Evolutionary conservation across 1,284 basidiomycete genomes (phyloP), one percentile per base, ranked within the genome.

Genomic region (Pyrrhoderma noxium): DNA sequence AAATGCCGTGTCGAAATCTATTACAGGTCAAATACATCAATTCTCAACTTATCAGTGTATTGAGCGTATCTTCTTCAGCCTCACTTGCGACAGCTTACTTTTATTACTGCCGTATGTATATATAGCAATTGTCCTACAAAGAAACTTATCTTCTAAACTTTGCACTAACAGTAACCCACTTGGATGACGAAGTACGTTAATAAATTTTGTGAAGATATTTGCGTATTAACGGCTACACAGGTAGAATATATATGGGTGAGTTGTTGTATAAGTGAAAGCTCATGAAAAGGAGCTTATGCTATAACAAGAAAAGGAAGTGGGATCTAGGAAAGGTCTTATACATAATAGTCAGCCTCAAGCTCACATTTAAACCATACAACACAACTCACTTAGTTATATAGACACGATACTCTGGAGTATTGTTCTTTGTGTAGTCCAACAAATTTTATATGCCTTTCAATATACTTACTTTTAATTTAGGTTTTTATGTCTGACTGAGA

Each of bases 201-300:
- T 31, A 31, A 5, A 31, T 31, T 19, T 36, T 2, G 13, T 11
- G 3, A 47, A 16, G n/a, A 16, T 8, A 8, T 14, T 38, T 13
- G 8, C 21, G 9, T 8, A 27, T 36, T 39, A 14, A 19, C 3
- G 25, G 18, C 19, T 2, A n/a, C 19, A 13, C 21, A 50, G 49
- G 40, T 36, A 9, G 49, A 43, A 43, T 50, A 50, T 42, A 50
- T 50, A n/a, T 50, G 49, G 49, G 49, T 50, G 37, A 21, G n/a
- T 21, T 8, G 2, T 18, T 18, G 9, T 21, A 31, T 3, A n/a
- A 4, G 11, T 9, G 9, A 8, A 31, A 5, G 27, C 21, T 13
- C 22, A 40, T 31, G 19, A 9, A 23, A 18, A n/a, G 16, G 7
- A 34, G 19, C 22, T 21, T 47, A 38, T 21, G 27, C 5, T 14